Percentiles rank a stretch among this genome's conserved stretches.
Evolutionary conservation across 495 filamentous ascomycete species (phyloP).

Genomic region (Cercophora scortea): DNA sequence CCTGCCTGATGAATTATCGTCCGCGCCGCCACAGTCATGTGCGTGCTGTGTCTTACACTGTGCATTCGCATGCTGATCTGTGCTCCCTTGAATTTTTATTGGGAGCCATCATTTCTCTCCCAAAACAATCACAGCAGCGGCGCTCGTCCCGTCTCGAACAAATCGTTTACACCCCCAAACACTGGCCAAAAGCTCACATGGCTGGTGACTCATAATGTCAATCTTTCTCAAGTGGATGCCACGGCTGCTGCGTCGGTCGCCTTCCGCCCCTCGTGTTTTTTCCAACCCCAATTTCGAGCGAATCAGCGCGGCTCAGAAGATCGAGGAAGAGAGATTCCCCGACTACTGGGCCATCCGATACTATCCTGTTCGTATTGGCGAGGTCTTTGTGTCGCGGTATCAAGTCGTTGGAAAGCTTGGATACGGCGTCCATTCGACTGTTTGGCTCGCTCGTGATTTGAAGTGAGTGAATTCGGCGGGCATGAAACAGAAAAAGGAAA

Average conservation of each 20-base stretch:
- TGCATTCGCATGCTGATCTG: too few relatives aligned
- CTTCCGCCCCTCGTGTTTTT: not conserved
- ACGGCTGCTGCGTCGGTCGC: not conserved
- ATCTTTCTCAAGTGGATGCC: not conserved
- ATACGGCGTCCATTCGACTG: constrained; percentile 45
- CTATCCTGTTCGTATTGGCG: constrained; percentile 43
- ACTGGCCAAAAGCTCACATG: not conserved
- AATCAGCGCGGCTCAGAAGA: not conserved
- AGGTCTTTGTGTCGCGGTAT: constrained; percentile 40
- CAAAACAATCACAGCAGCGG: too few relatives aligned
- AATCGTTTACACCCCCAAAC: too few relatives aligned
- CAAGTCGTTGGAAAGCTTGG: constrained; percentile 46
- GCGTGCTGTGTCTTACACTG: too few relatives aligned
- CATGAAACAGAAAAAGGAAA: too few relatives aligned
- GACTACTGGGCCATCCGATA: constrained; percentile 35
- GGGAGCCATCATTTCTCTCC: too few relatives aligned
- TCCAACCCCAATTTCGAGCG: not conserved
- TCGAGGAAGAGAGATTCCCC: constrained; percentile 34
- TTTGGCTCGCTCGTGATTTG: constrained; percentile 47
- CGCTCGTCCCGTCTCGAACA: too few relatives aligned
- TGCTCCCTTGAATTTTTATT: too few relatives aligned
- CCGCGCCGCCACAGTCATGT: too few relatives aligned
- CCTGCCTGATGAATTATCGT: too few relatives aligned
- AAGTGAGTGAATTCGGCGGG: too few relatives aligned
- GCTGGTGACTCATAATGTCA: not conserved